These are phyloP conservation scores for Erysimum cheiri DNA, from an alignment of 441 rosid species.

Conservation along the genomic window DNA sequence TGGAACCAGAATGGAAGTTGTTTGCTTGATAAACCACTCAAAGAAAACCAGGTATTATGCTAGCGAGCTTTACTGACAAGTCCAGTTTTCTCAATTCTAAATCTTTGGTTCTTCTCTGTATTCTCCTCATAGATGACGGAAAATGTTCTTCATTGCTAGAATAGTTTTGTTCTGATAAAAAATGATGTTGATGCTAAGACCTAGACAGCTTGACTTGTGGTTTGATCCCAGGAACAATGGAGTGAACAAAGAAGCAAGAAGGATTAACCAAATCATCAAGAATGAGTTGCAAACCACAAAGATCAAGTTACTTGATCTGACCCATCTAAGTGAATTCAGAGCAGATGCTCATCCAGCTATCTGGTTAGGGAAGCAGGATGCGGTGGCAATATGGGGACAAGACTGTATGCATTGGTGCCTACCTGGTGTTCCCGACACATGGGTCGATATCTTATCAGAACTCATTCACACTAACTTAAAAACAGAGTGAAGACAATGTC, in stretches of 20 bases:
- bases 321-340: conserved; percentile 82
- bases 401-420: conserved; percentile 99
- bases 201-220: conserved; percentile 88
- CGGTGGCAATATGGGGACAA: conserved; percentile 93
- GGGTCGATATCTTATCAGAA: conserved; percentile 84
- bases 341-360: conserved; percentile 97
- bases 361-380: conserved; percentile 95
- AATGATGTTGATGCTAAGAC: conserved; percentile 43
- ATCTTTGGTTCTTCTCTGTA: background rate
- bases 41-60: conserved; percentile 69
- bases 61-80: background rate
- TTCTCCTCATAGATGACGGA: background rate
- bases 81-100: no score
- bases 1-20: conserved; percentile 84
- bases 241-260: conserved; percentile 89
- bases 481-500: conserved; percentile 40
- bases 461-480: conserved; percentile 47
- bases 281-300: conserved; percentile 54
- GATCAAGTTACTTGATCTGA: conserved; percentile 69
- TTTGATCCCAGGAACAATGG: conserved; percentile 92
- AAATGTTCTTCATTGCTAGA: no score
- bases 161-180: background rate
- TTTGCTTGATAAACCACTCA: conserved; percentile 72
- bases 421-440: conserved; percentile 94
- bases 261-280: conserved; percentile 58